Base-by-base conservation (phyloP, 148 eudicot species). In the Cornus kousa region DNA sequence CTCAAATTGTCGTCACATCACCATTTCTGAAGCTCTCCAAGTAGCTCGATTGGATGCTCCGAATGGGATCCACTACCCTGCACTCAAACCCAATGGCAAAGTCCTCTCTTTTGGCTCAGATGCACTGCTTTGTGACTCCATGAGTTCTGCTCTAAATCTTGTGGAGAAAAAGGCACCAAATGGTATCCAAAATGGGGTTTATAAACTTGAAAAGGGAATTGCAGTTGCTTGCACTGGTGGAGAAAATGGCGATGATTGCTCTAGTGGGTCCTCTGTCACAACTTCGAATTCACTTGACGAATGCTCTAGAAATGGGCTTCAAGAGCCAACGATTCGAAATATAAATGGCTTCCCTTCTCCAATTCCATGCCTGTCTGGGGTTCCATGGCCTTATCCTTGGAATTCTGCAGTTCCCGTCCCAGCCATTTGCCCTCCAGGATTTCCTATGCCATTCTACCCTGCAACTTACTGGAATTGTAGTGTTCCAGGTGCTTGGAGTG, bases 321-420 rank as follows among this genome's bases (percentile, higher is more conserved):
- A 81, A 39, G 83, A 85, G 72, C 83, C 83, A 35, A 72, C 73
- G 1, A 75, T 86, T 53, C 86, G 78, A 23, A 75, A 82, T 48
- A 43, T 86, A 17, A 82, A 88, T 33, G 90, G 89, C 2, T 83
- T 82, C 59, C 73, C 82, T 55, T 69, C 87, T 73, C 93, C 87
- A 74, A 73, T 91, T 67, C 94, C 91, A 24, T 88, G 87, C 67
- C 88, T 89, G 62, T 91, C 87, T 11, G 88, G 85, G 13, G 75
- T 83, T 53, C 92, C 91, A 37, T 92, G 94, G 97, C 93, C 97
- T 78, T 92, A 87, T 72, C 88, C 89, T 22, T 91, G 90, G 91
- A 90, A 87, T 73, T 82, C 90, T 19, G 86, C 88, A 9, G 86
- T 88, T 75, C 88, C 96, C 20, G 28, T 88, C 23, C 90, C 93